phyloP scores from a whole-genome alignment of 768 basidiomycete genomes.

The Pisolithus marmoratus region DNA sequence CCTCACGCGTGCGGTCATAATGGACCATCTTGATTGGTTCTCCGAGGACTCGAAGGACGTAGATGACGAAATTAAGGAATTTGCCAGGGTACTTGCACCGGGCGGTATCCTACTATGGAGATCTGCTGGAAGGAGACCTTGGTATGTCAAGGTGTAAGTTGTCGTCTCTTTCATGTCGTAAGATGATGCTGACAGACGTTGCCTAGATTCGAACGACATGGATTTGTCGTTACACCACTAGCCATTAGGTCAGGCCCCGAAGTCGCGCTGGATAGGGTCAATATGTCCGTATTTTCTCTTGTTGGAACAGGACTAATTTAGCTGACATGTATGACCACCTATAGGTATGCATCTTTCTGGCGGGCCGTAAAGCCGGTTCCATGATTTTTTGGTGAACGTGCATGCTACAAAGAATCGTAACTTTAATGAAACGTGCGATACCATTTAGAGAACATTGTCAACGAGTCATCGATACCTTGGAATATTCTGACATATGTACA shows the following conservation, averaged over 20 bases:
- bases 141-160: slow-evolving; percentile 52
- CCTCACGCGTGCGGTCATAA: slow-evolving; percentile 59
- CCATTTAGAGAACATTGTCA: too few species aligned
- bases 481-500: too few species aligned
- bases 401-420: too few species aligned
- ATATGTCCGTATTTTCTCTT: slow-evolving; percentile 44
- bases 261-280: slow-evolving; percentile 58
- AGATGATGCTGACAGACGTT: background rate
- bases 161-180: background rate
- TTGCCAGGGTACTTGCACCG: slow-evolving; percentile 48
- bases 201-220: slow-evolving; percentile 42
- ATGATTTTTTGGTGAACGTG: background rate
- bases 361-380: slow-evolving; percentile 15
- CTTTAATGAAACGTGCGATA: too few species aligned
- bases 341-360: slow-evolving; percentile 33
- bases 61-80: slow-evolving; percentile 49
- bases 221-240: slow-evolving; percentile 49
- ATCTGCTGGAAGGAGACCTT: slow-evolving; percentile 56
- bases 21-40: slow-evolving; percentile 69
- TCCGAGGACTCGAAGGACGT: slow-evolving; percentile 41
- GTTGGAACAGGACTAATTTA: background rate
- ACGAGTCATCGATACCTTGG: too few species aligned
- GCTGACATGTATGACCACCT: background rate
- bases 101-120: slow-evolving; percentile 66
- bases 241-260: slow-evolving; percentile 45